phyloP scores from a whole-genome alignment of 2,329 filamentous ascomycete species.

The Penicillium capsulatum region DNA sequence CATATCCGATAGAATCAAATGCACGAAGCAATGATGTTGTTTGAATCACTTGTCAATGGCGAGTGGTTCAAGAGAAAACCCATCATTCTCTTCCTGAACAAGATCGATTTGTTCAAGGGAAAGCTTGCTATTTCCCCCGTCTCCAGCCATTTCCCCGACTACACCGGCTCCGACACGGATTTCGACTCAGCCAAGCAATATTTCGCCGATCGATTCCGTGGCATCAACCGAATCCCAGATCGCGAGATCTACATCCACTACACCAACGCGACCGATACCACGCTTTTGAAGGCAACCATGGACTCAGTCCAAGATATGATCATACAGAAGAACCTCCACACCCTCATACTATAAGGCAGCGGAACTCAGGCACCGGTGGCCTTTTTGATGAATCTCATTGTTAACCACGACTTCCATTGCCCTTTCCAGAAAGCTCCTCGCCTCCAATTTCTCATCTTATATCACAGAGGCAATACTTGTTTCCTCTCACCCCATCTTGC shows the following conservation, averaged over 20 bases:
- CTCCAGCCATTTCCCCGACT: conserved; percentile 72
- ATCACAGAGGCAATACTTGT: conserved; percentile 21
- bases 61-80: conserved; percentile 81
- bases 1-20: conserved; percentile 67
- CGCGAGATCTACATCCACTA: conserved; percentile 58
- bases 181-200: conserved; percentile 73
- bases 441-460: conserved; percentile 23
- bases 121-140: conserved; percentile 70
- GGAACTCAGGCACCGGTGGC: conserved; percentile 11
- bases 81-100: conserved; percentile 81
- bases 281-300: conserved; percentile 82
- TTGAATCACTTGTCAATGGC: conserved; percentile 79
- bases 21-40: conserved; percentile 83
- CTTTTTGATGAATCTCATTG: conserved; percentile 20
- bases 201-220: conserved; percentile 75
- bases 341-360: conserved; percentile 60
- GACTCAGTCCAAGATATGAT: conserved; percentile 82
- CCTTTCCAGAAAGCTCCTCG: conserved; percentile 18
- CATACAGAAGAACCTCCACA: conserved; percentile 76
- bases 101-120: conserved; percentile 79
- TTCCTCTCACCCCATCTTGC: conserved; percentile 8
- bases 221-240: conserved; percentile 62
- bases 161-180: conserved; percentile 66
- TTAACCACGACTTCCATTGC: conserved; percentile 19
- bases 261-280: conserved; percentile 62